phyloP scores from a whole-genome alignment of 1,139 yeast genomes.

The Kodamaea fungicola region DNA sequence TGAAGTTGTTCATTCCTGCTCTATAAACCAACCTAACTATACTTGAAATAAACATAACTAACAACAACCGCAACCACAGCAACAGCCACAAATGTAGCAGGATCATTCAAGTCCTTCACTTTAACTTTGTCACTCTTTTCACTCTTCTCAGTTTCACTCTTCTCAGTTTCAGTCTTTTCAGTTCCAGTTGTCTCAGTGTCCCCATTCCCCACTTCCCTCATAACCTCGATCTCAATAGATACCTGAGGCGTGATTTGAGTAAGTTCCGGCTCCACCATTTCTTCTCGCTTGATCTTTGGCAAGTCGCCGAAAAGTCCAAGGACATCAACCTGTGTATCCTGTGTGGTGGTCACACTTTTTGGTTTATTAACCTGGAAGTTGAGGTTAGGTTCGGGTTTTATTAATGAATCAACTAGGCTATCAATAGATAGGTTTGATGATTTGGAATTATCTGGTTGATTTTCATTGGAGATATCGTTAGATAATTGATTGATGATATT shows the following conservation, averaged over 20 bases:
- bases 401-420: too few relatives aligned
- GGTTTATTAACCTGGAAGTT: conserved; percentile 7
- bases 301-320: conserved; percentile 13
- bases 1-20: too few relatives aligned
- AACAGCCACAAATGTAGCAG: conserved; percentile 2
- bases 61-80: conserved; percentile 2
- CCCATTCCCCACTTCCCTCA: too few relatives aligned
- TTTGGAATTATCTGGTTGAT: too few relatives aligned
- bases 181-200: too few relatives aligned
- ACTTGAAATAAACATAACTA: conserved; percentile 1
- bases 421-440: too few relatives aligned
- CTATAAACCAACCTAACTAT: not conserved
- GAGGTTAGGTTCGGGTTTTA: not conserved
- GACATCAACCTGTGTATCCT: conserved; percentile 13
- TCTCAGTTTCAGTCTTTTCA: not conserved
- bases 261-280: too few relatives aligned
- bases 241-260: too few relatives aligned
- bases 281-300: conserved; percentile 1
- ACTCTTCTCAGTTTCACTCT: not conserved
- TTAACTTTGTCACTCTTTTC: not conserved
- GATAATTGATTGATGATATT: too few relatives aligned
- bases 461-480: too few relatives aligned
- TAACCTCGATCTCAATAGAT: too few relatives aligned
- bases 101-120: not conserved
- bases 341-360: conserved; percentile 13